Evolutionary conservation across 805 yeast genomes (phyloP).

Genomic region (Yamadazyma sp.): DNA sequence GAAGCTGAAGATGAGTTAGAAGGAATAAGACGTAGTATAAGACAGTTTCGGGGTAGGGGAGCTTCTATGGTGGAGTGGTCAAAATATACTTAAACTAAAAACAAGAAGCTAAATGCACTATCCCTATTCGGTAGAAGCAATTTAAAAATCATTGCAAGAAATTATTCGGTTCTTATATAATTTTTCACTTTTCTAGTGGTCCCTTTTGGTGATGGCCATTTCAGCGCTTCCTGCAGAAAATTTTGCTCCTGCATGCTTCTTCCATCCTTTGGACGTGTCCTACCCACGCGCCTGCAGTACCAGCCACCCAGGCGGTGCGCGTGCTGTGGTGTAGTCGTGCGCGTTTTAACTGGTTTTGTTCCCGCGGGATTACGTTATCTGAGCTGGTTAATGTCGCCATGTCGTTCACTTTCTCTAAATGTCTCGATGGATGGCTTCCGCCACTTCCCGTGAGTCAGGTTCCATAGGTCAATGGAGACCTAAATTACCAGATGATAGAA

Average conservation of each 20-base stretch:
- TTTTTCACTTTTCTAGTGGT: slow-evolving; percentile 7
- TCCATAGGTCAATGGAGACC: too few relatives aligned
- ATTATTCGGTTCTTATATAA: slow-evolving; percentile 7
- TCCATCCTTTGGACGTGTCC: neutral
- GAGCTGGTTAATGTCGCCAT: too few relatives aligned
- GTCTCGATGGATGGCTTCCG: too few relatives aligned
- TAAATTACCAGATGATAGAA: neutral
- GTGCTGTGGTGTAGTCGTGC: too few relatives aligned
- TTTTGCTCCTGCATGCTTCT: neutral
- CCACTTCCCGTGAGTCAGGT: too few relatives aligned
- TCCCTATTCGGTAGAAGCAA: neutral
- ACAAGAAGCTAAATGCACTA: neutral
- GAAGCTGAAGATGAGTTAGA: neutral
- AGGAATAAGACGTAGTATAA: neutral
- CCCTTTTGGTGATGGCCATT: slow-evolving; percentile 7
- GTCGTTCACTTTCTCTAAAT: too few relatives aligned
- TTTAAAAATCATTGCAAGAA: slow-evolving; percentile 5
- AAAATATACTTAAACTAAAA: neutral
- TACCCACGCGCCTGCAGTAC: neutral
- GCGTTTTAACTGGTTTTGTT: too few relatives aligned
- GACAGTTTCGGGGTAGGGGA: neutral
- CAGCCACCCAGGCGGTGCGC: slow-evolving; percentile 3
- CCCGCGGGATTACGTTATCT: too few relatives aligned
- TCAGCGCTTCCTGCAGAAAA: slow-evolving; percentile 7
- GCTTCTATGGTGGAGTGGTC: neutral